A percentile compares a stretch with the other conserved stretches of the same genome.
phyloP scores from a whole-genome alignment of 495 filamentous ascomycete genomes.

The Xylaria curta region DNA sequence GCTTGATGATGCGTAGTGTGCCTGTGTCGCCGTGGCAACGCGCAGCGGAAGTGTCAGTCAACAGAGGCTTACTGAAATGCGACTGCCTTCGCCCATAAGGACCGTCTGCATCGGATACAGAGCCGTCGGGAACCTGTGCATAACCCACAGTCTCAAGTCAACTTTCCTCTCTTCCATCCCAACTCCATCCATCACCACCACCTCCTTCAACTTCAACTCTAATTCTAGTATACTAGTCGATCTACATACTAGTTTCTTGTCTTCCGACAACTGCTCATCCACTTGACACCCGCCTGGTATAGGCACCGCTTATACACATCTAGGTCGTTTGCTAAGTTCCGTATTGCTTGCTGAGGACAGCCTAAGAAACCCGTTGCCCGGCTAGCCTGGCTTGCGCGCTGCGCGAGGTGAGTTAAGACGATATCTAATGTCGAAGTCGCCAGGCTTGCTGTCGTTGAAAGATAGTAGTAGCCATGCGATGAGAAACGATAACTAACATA shows the following conservation, averaged over 20 bases:
- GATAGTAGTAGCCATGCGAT: slow-evolving; percentile 12
- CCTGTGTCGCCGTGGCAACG: slow-evolving; percentile 26
- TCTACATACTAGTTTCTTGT: neutral
- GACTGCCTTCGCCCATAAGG: slow-evolving; percentile 5
- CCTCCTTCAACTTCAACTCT: neutral
- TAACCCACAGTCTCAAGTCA: slow-evolving; percentile 6
- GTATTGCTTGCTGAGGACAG: slow-evolving; percentile 52
- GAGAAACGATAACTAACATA: slow-evolving; percentile 32
- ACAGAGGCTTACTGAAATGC: slow-evolving; percentile 24
- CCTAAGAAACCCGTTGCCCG: slow-evolving; percentile 56
- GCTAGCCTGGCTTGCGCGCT: slow-evolving; percentile 74
- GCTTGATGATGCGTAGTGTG: neutral
- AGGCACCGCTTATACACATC: slow-evolving; percentile 39
- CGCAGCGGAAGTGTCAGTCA: slow-evolving; percentile 16
- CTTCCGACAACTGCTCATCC: neutral
- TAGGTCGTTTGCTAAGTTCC: slow-evolving; percentile 43
- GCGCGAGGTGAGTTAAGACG: slow-evolving; percentile 66
- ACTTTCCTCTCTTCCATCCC: slow-evolving; percentile 2
- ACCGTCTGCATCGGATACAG: neutral
- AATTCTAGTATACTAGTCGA: neutral
- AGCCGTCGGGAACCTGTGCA: slow-evolving; percentile 9
- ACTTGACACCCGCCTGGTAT: slow-evolving; percentile 11
- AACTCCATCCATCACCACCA: slow-evolving; percentile 13
- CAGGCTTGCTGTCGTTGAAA: slow-evolving; percentile 22
- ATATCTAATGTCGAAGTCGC: neutral